phyloP scores from a whole-genome alignment of 73 alveolate genomes.

The Tetrahymena borealis region DNA sequence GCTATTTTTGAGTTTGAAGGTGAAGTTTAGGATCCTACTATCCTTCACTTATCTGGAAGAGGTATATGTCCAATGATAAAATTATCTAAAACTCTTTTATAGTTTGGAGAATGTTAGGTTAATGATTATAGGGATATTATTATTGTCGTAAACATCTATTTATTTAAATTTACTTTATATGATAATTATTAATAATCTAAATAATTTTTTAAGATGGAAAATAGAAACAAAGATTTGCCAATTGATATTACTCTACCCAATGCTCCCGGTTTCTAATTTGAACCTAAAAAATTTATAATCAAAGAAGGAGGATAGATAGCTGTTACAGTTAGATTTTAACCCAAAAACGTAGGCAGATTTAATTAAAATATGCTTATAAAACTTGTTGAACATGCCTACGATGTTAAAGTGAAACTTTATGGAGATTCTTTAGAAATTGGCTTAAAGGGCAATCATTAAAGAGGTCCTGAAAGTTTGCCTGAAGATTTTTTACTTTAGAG shows the following conservation, averaged over 20 bases:
- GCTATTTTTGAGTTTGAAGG: slow-evolving; percentile 71
- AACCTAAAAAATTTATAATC: slow-evolving; percentile 79
- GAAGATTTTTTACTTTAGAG: slow-evolving; percentile 66
- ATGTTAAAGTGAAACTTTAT: slow-evolving; percentile 81
- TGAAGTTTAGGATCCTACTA: slow-evolving; percentile 67
- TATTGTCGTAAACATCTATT: slow-evolving; percentile 50
- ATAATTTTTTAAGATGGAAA: slow-evolving; percentile 47
- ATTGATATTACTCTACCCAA: slow-evolving; percentile 78
- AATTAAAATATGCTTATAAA: slow-evolving; percentile 61
- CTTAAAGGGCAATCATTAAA: slow-evolving; percentile 44
- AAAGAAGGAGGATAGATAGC: slow-evolving; percentile 83
- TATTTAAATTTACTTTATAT: background rate
- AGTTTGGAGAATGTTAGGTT: slow-evolving; percentile 90
- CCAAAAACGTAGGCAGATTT: slow-evolving; percentile 92
- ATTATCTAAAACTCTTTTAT: slow-evolving; percentile 61
- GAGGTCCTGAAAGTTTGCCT: slow-evolving; percentile 76
- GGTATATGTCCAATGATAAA: slow-evolving; percentile 92
- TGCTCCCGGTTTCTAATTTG: slow-evolving; percentile 87
- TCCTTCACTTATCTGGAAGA: slow-evolving; percentile 90
- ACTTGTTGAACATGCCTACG: slow-evolving; percentile 78
- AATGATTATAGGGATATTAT: slow-evolving; percentile 81
- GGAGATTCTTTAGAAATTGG: slow-evolving; percentile 70
- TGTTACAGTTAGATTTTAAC: slow-evolving; percentile 84
- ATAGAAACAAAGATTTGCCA: slow-evolving; percentile 90
- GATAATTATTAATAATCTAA: background rate